Conservation (phyloP, 257 asterid species). For the Striga asiatica region DNA sequence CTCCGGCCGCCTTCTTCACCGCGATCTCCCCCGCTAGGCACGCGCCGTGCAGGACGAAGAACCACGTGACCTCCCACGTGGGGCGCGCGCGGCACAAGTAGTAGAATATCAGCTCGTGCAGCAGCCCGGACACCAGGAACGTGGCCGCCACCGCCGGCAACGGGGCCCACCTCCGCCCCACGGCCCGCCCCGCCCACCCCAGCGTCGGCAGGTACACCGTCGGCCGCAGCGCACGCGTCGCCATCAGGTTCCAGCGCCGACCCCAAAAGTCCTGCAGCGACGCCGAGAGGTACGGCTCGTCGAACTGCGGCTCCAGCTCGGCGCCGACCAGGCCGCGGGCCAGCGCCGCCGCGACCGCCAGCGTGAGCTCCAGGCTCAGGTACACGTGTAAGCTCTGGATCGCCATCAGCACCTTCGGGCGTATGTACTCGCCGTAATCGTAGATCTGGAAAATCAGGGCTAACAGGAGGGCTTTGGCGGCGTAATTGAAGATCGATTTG, state of each 20-base stretch:
- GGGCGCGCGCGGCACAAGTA: constrained; percentile 56
- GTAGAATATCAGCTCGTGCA: constrained; percentile 72
- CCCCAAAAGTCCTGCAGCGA: constrained; percentile 91
- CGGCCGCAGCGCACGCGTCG: constrained; percentile 60
- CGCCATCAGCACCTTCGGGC: constrained; percentile 21
- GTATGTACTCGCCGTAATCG: constrained; percentile 25
- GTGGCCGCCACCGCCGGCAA: constrained; percentile 42
- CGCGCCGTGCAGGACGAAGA: constrained; percentile 54
- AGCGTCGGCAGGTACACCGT: constrained; percentile 51
- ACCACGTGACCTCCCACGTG: constrained; percentile 51
- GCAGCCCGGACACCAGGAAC: constrained; percentile 42
- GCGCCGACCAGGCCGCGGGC: constrained; percentile 43
- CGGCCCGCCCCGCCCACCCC: constrained; percentile 16
- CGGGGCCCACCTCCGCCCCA: constrained; percentile 53
- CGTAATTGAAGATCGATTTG: constrained; percentile 25
- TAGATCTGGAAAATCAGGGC: constrained; percentile 31
- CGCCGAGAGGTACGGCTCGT: constrained; percentile 59
- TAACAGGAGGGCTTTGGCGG: constrained; percentile 32
- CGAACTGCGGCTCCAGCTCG: constrained; percentile 79
- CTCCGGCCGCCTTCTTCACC: constrained; percentile 34
- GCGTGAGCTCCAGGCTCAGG: constrained; percentile 36
- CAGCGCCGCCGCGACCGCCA: constrained; percentile 39
- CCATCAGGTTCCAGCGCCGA: constrained; percentile 83
- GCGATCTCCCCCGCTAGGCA: constrained; percentile 33
- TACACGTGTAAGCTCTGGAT: constrained; percentile 44